Evolutionary conservation across 129 eudicot genomes (phyloP).

Genomic region (Centella asiatica): DNA sequence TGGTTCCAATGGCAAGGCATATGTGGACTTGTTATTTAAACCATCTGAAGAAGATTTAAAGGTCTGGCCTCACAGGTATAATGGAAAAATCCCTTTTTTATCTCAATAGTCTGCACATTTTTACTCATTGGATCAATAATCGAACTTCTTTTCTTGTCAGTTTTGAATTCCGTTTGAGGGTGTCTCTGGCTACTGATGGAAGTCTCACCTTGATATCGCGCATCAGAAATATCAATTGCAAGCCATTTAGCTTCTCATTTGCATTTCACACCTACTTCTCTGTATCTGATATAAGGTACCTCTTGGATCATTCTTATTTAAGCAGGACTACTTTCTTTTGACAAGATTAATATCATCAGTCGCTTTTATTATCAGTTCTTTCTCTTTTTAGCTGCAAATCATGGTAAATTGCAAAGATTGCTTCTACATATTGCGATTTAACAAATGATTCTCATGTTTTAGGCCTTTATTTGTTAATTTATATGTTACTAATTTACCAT

Average conservation of each 20-base stretch:
- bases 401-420: neutral
- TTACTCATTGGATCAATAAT: neutral
- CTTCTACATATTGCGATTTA: too few species aligned
- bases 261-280: constrained; percentile 72
- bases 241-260: constrained; percentile 83
- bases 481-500: too few species aligned
- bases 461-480: too few species aligned
- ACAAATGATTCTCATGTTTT: too few species aligned
- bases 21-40: constrained; percentile 58
- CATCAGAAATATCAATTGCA: constrained; percentile 65
- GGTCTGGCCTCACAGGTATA: constrained; percentile 81
- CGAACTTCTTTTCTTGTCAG: constrained; percentile 20
- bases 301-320: neutral
- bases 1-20: constrained; percentile 38
- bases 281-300: constrained; percentile 87
- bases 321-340: neutral
- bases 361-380: too few species aligned
- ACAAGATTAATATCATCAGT: neutral
- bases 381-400: neutral
- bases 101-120: neutral
- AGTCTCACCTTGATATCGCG: constrained; percentile 62
- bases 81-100: neutral
- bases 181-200: constrained; percentile 56
- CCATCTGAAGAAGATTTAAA: constrained; percentile 79
- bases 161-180: constrained; percentile 76